Conservation (phyloP, 768 basidiomycete species). For the Hemileccinum rubropunctum region DNA sequence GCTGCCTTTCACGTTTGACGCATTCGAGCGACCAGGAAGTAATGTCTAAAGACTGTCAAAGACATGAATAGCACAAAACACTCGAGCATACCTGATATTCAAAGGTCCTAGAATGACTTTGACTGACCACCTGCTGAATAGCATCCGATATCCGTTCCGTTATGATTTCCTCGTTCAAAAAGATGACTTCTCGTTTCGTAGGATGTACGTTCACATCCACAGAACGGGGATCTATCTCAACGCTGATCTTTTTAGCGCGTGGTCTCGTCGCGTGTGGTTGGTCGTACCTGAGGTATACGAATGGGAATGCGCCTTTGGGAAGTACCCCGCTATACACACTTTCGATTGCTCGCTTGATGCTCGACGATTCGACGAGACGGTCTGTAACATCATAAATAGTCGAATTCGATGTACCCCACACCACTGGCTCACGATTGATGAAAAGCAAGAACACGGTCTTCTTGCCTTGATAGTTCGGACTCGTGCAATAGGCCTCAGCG, state of each 20-base stretch:
- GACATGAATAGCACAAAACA: background rate
- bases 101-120: conserved; percentile 66
- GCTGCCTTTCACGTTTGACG: conserved; percentile 19
- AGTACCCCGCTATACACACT: conserved; percentile 79
- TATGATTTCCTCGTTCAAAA: conserved; percentile 87
- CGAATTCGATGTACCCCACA: no score
- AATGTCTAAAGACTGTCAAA: conserved; percentile 44
- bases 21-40: conserved; percentile 51
- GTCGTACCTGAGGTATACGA: conserved; percentile 88
- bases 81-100: conserved; percentile 59
- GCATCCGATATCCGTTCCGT: conserved; percentile 72
- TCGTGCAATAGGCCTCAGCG: conserved; percentile 76
- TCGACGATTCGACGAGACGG: conserved; percentile 84
- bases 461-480: conserved; percentile 87
- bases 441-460: conserved; percentile 84
- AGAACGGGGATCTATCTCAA: conserved; percentile 79
- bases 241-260: conserved; percentile 38
- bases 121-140: conserved; percentile 64
- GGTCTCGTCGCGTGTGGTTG: background rate
- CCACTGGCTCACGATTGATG: conserved; percentile 76
- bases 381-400: conserved; percentile 44
- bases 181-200: conserved; percentile 95
- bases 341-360: conserved; percentile 87
- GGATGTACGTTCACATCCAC: conserved; percentile 99
- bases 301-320: conserved; percentile 87